These are phyloP conservation scores for Jatropha multifida DNA, from an alignment of 441 rosid species.

Conservation along the genomic window DNA sequence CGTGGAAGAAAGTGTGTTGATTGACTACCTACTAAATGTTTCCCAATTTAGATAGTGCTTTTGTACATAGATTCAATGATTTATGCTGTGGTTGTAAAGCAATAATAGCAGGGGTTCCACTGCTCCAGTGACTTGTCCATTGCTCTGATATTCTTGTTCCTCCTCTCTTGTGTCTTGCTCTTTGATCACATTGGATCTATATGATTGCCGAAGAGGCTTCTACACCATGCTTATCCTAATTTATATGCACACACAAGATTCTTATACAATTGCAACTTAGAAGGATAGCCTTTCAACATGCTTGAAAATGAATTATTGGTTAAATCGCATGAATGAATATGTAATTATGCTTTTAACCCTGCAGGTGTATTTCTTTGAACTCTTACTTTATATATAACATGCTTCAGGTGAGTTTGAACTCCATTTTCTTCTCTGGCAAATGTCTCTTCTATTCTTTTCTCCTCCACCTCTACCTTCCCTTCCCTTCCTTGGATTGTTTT, in stretches of 20 bases:
- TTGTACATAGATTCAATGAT: not conserved
- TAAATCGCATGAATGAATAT: not conserved
- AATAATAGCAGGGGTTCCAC: not conserved
- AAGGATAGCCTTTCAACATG: not conserved
- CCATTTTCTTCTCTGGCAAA: conserved; percentile 9
- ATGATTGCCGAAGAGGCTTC: not conserved
- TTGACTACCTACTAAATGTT: not conserved
- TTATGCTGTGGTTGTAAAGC: not conserved
- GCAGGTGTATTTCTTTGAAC: conserved; percentile 86
- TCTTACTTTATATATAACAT: conserved; percentile 79
- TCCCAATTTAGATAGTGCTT: not conserved
- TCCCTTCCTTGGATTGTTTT: not conserved
- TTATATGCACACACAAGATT: not conserved
- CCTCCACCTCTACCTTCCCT: not conserved
- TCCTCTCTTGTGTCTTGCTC: not conserved
- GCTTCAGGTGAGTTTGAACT: conserved; percentile 68
- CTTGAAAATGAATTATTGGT: conserved; percentile 2
- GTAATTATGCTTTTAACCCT: conserved; percentile 24
- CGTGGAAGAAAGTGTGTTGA: not conserved
- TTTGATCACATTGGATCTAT: not conserved
- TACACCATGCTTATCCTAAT: not conserved
- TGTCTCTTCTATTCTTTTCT: not conserved
- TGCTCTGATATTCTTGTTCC: not conserved
- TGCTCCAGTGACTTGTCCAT: not conserved
- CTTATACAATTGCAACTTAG: not conserved